Evolutionary conservation across 2,329 filamentous ascomycete species (phyloP), one percentile per base, ranked within the genome.

Genomic region (Epichloe uncinata): DNA sequence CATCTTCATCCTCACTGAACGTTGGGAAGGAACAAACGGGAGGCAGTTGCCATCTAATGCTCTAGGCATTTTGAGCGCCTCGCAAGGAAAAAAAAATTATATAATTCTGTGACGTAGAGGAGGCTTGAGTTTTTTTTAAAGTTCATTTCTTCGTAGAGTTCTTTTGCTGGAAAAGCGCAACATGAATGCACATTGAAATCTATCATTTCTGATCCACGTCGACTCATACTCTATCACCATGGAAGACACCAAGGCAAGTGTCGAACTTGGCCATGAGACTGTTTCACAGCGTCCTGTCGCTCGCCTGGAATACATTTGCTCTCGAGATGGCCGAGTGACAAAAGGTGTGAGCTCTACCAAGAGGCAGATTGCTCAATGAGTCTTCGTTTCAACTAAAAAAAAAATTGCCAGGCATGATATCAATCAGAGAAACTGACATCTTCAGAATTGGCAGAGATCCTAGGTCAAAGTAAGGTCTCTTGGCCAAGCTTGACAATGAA

Each of bases 391-490:
- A 42, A 34, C 45, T 53, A 42, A 53, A 45, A n/a, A n/a, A n/a
- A n/a, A n/a, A n/a, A n/a, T 47, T 9, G 40, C 60, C 60, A 58
- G 45, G 48, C 18, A 38, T 64, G 35, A 53, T 65, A 49, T 56
- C 64, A 4, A 53, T 66, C 12, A 60, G 55, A 53, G 57, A 62
- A 38, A 50, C 58, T 22, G 57, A 63, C 33, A 62, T 67, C 42
- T 58, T 67, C 48, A 66, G 58, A 50, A 61, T 68, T 52, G 64
- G 66, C n/a, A 59, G 65, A 50, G 62, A 67, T 50, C 59, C 63
- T 5, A 50, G 52, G 3, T 60, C 62, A 43, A 67, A 66, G 66
- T 68, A 55, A 42, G 60, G 34, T 35, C n/a, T 26, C 2, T 34
- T n/a, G 11, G 13, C 56, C 41, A n/a, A 8, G 5, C 13, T 12